A percentile compares a stretch with the other conserved stretches of the same genome.
phyloP scores from a whole-genome alignment of 257 asterid species.

The Capsicum rhomboideum region DNA sequence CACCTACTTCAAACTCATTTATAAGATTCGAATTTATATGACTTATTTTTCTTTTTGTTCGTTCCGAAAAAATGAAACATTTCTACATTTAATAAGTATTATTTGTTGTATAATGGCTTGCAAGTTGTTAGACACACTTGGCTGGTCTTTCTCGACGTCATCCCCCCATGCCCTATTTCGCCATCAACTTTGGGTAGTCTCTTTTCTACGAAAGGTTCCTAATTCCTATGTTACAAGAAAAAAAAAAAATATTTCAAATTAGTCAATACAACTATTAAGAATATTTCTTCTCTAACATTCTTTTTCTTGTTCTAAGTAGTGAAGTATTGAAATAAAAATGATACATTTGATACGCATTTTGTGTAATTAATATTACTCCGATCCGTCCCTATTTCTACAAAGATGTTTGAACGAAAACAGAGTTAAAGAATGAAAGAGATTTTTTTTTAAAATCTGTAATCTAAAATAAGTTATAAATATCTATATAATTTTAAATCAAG shows the following conservation, averaged over 20 bases:
- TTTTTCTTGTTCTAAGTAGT: neutral
- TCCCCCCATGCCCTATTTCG: neutral
- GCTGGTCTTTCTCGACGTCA: neutral
- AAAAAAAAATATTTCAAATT: neutral
- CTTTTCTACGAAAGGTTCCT: neutral
- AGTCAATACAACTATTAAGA: neutral
- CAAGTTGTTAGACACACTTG: too few species aligned
- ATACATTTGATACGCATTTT: neutral
- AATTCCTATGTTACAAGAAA: neutral
- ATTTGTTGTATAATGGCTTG: too few species aligned
- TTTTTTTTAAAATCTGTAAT: too few species aligned
- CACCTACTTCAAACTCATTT: too few species aligned
- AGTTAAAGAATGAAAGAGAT: neutral
- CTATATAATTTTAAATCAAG: too few species aligned
- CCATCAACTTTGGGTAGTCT: neutral
- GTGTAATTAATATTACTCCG: neutral
- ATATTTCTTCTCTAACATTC: neutral
- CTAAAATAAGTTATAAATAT: too few species aligned
- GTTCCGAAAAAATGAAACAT: too few species aligned
- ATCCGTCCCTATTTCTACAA: neutral
- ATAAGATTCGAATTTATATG: too few species aligned
- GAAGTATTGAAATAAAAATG: neutral
- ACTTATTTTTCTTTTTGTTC: too few species aligned
- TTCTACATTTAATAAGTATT: too few species aligned
- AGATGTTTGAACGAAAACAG: neutral